These are phyloP conservation scores for Aspergillus asperescens DNA, from an alignment of 495 filamentous ascomycete genomes.

Conservation along the genomic window DNA sequence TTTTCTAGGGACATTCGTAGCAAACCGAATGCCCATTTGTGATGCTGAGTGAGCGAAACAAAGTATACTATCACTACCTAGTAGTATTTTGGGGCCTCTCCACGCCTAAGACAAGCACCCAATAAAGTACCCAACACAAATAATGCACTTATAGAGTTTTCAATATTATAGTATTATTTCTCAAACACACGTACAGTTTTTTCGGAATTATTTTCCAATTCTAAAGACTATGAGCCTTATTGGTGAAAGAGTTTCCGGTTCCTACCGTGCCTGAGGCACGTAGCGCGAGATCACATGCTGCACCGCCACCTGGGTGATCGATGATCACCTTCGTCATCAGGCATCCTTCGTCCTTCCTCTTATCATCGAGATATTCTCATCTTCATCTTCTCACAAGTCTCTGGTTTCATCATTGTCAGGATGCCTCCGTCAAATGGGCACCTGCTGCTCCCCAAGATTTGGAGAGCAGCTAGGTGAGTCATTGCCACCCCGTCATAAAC, in stretches of 20 bases:
- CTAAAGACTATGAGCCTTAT: neutral
- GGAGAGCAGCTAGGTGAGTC: slow-evolving; percentile 59
- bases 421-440: slow-evolving; percentile 67
- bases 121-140: too few relatives aligned
- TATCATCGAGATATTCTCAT: slow-evolving; percentile 16
- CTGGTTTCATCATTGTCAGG: slow-evolving; percentile 24
- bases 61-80: too few relatives aligned
- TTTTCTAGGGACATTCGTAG: too few relatives aligned
- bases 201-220: neutral
- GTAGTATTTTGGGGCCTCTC: too few relatives aligned
- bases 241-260: neutral
- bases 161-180: too few relatives aligned
- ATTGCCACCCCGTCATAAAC: slow-evolving; percentile 7
- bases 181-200: too few relatives aligned
- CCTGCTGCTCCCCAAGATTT: slow-evolving; percentile 64
- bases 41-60: too few relatives aligned
- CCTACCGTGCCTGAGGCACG: slow-evolving; percentile 2
- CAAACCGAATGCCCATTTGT: neutral
- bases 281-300: slow-evolving; percentile 25
- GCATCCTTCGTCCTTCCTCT: slow-evolving; percentile 18
- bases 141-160: too few relatives aligned
- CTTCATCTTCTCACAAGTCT: slow-evolving; percentile 8
- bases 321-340: slow-evolving; percentile 29
- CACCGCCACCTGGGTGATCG: slow-evolving; percentile 29
- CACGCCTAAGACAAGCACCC: too few relatives aligned